Conservation (phyloP, 1,284 basidiomycete genomes). For the Pterulicium gracile region DNA sequence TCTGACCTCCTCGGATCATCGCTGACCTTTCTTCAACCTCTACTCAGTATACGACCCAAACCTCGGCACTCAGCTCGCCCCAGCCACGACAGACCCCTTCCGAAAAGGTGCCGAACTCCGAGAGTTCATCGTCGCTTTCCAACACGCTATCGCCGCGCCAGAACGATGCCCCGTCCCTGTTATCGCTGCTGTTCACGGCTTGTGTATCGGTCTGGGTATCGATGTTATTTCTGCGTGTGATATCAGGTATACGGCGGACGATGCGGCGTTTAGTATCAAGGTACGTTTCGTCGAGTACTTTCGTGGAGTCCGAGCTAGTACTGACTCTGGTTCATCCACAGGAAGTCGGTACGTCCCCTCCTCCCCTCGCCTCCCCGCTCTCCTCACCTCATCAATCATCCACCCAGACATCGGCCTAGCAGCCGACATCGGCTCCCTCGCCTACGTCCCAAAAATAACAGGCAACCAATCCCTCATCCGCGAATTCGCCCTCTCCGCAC, state of each 20-base stretch:
- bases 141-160: conserved; percentile 60
- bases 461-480: conserved; percentile 72
- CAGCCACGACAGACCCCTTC: conserved; percentile 33
- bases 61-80: conserved; percentile 19
- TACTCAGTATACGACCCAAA: conserved; percentile 11
- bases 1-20: conserved; percentile 5
- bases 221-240: conserved; percentile 79
- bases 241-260: conserved; percentile 62
- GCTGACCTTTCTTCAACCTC: background rate
- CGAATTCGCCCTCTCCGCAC: conserved; percentile 75
- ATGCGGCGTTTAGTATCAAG: conserved; percentile 69
- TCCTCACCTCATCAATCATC: too few species aligned
- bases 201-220: conserved; percentile 65
- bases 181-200: conserved; percentile 75
- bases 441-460: conserved; percentile 73
- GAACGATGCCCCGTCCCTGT: conserved; percentile 76
- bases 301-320: conserved; percentile 9
- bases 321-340: conserved; percentile 17
- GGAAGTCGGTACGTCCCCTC: conserved; percentile 64
- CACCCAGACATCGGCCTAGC: conserved; percentile 77
- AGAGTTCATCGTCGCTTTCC: conserved; percentile 52
- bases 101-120: conserved; percentile 41
- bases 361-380: too few species aligned
- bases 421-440: conserved; percentile 85
- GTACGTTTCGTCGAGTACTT: too few species aligned